Conservation (phyloP, 371 early-diverging fungal genomes). For the Lichtheimia ornata region DNA sequence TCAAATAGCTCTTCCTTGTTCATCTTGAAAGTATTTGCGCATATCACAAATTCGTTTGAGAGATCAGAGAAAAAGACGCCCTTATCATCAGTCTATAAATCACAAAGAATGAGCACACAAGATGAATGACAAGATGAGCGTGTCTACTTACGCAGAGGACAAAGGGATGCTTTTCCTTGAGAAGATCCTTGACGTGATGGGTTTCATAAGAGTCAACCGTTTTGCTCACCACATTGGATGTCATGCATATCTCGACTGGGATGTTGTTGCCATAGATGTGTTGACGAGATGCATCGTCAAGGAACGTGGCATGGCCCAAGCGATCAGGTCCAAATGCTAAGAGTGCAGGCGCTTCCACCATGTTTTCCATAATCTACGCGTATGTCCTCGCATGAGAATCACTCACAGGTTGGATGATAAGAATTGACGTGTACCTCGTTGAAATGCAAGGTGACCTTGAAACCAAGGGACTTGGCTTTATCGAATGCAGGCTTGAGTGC, state of each 20-base stretch:
- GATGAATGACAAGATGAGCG: background rate
- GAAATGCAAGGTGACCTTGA: constrained; percentile 62
- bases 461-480: constrained; percentile 46
- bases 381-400: background rate
- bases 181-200: constrained; percentile 58
- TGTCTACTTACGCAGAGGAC: constrained; percentile 54
- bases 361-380: constrained; percentile 28
- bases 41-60: constrained; percentile 51
- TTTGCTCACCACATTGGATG: constrained; percentile 64
- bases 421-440: constrained; percentile 41
- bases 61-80: constrained; percentile 58
- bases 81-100: constrained; percentile 59
- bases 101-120: background rate
- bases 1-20: constrained; percentile 38
- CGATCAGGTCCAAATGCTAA: constrained; percentile 51
- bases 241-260: constrained; percentile 68
- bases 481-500: constrained; percentile 51
- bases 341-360: constrained; percentile 46
- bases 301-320: constrained; percentile 63
- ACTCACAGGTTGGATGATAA: background rate
- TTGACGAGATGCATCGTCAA: constrained; percentile 39
- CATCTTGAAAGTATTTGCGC: constrained; percentile 39
- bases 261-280: constrained; percentile 38
- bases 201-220: constrained; percentile 50
- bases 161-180: constrained; percentile 51